Evolutionary conservation across 1,139 yeast genomes (phyloP), one percentile per base, ranked within the genome.

Genomic region (Lipomyces yarrowii): DNA sequence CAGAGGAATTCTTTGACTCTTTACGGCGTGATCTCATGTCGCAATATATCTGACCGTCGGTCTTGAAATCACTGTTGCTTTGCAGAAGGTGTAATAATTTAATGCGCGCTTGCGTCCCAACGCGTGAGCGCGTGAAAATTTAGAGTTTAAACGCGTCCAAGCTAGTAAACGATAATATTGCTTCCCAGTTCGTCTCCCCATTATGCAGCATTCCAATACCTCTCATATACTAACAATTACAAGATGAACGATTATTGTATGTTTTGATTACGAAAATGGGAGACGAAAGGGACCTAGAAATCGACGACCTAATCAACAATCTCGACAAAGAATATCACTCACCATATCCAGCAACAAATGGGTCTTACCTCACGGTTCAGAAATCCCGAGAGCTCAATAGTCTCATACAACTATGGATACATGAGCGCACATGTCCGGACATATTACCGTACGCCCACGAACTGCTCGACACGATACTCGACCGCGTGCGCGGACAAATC

Each of bases 391-490:
- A 82, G 77, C 73, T 80, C 67, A 74, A 78, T 53, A 78, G 77
- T 54, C 79, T 92, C 55, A 81, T 85, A n/a, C 82, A 81, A 51
- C 86, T 87, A 1, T 93, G 97, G 98, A 78, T 90, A 53, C 85
- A 89, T 64, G 99, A 94, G 75, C 81, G 97, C 65, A 86, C 87
- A 83, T 82, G 96, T 0, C 98, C 98, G 0, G 97, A 90, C 67
- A 77, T 94, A 15, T 79, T 93, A 51, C 90, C 89, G 0, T 93
- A 89, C 74, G 87, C 91, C 69, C 83, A 83, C 32, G 80, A 77
- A 1, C 78, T 92, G 48, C 76, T 94, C 74, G 83, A 83, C 8
- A 78, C 87, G 56, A 83, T 90, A 21, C 77, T 91, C 69, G 77
- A 77, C 0, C 81, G 89, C 70, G 81, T 92, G 35, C 83, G 90